Conservation (phyloP, 768 basidiomycete species). For the Trametes cinnabarina region DNA sequence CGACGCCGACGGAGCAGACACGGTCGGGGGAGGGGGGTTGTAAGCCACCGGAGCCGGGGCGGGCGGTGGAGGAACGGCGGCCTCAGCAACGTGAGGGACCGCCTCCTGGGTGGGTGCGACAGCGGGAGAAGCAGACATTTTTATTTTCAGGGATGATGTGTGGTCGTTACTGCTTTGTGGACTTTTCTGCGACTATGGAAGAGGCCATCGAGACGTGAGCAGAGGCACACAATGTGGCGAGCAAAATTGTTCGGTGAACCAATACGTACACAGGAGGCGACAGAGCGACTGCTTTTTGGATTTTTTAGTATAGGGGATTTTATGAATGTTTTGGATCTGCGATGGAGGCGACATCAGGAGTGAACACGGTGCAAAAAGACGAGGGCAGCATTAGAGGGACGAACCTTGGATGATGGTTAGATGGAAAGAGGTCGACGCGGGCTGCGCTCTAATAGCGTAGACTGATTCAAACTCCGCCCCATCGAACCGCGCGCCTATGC, state of each 20-base stretch:
- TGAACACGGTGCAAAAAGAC: conserved; percentile 13
- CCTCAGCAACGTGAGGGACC: conserved; percentile 43
- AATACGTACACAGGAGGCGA: conserved; percentile 65
- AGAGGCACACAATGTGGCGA: conserved; percentile 9
- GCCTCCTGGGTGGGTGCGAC: conserved; percentile 33
- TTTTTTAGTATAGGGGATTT: conserved; percentile 52
- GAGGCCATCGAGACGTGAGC: conserved; percentile 10
- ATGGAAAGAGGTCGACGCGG: conserved; percentile 39
- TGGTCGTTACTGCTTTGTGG: conserved; percentile 92
- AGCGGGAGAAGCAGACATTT: conserved; percentile 38
- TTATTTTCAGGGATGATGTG: conserved; percentile 36
- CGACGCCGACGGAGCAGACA: conserved; percentile 78
- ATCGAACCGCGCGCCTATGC: conserved; percentile 8
- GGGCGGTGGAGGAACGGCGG: conserved; percentile 47
- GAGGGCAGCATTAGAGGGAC: conserved; percentile 24
- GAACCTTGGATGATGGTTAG: conserved; percentile 65
- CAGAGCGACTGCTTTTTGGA: conserved; percentile 76
- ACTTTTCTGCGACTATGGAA: conserved; percentile 67
- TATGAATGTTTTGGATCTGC: conserved; percentile 57
- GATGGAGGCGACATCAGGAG: conserved; percentile 15
- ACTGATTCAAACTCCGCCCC: conserved; percentile 41
- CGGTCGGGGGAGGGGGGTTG: conserved; percentile 50
- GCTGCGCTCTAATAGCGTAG: conserved; percentile 20
- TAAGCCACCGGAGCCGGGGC: conserved; percentile 54
- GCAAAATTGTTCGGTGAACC: conserved; percentile 18